Evolutionary conservation across 805 yeast genomes (phyloP).

Genomic region (Saturnispora sanitii): DNA sequence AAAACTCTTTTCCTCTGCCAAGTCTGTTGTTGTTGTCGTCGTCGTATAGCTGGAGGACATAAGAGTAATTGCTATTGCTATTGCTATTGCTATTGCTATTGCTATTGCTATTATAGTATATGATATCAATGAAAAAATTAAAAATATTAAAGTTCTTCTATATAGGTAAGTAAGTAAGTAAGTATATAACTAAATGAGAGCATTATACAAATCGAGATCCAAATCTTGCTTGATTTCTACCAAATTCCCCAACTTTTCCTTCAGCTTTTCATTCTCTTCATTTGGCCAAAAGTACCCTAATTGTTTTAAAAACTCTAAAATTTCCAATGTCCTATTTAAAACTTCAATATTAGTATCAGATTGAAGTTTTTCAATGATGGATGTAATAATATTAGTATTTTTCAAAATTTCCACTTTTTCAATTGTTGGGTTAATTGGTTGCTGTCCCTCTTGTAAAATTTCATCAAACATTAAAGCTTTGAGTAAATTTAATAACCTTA

Average conservation of each 20-base stretch:
- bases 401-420: constrained; percentile 30
- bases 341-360: constrained; percentile 34
- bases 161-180: too few relatives aligned
- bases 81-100: too few relatives aligned
- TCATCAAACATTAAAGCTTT: constrained; percentile 49
- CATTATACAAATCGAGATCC: constrained; percentile 43
- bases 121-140: too few relatives aligned
- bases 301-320: constrained; percentile 37
- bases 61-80: background rate
- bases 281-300: constrained; percentile 37
- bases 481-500: constrained; percentile 15
- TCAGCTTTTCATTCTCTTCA: constrained; percentile 32
- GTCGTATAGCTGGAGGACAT: background rate
- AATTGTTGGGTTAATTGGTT: background rate
- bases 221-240: constrained; percentile 38
- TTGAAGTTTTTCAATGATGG: constrained; percentile 26
- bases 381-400: constrained; percentile 26
- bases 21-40: background rate
- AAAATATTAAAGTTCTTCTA: too few relatives aligned
- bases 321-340: constrained; percentile 46
- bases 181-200: constrained; percentile 28
- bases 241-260: constrained; percentile 29
- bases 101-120: too few relatives aligned
- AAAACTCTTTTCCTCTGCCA: constrained; percentile 8
- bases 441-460: constrained; percentile 26